Evolutionary conservation across 2,329 filamentous ascomycete genomes (phyloP), one percentile per base, ranked within the genome.

Genomic region (Trichoderma oligosporum): DNA sequence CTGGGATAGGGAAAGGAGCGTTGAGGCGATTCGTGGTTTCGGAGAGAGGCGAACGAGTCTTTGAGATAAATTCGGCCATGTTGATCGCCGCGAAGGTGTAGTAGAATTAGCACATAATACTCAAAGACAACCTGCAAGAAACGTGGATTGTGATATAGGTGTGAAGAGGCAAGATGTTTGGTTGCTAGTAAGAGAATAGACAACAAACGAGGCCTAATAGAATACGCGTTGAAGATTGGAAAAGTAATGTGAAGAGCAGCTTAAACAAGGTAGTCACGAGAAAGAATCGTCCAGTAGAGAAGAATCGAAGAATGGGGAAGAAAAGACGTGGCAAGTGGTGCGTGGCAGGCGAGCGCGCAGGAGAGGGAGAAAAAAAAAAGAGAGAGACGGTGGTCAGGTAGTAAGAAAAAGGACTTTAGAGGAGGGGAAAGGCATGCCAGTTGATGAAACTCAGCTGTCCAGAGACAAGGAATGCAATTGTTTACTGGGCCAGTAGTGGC

Each of bases 1-100:
- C 64, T 45, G 64, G 57, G 47, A 62, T 54, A 36, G 67, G 64
- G 59, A 68, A 68, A 16, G 69, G 65, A 24, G 75, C 74, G 63
- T 80, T 81, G 62, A 77, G 69, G 61, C 78, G 74, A 60, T 76
- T 71, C 24, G 73, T 74, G 20, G 77, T 76, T 66, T 82, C 79
- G 31, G 71, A 72, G 42, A 82, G 69, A 41, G 79, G 79, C 52
- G 70, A 65, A 56, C 74, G 74, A 60, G 61, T 52, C 53, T 63
- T 67, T 59, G 67, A 63, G 63, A 65, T 65, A 35, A 61, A 61
- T 45, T 74, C 71, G 54, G 73, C 65, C 64, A 66, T 66, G 56
- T 31, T 63, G 60, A 61, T 52, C 52, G 62, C 57, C 57, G 63
- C 59, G 35, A 59, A 11, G 57, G 51, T 57, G 53, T 53, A 61